Evolutionary conservation across 345 rosid genomes (phyloP).

Genomic region (Camelina neglecta): DNA sequence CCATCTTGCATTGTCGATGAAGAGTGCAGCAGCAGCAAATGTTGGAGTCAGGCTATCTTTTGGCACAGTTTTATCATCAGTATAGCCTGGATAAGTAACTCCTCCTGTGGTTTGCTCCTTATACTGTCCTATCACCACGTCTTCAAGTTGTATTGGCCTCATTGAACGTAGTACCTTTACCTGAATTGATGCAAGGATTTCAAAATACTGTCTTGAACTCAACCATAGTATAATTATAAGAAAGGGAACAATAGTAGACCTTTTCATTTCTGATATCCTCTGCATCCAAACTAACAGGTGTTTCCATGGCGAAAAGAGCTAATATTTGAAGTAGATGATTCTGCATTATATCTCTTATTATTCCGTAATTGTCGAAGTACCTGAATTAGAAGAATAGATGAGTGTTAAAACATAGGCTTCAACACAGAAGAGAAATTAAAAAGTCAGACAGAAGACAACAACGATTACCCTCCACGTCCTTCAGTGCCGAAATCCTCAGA

Average conservation of each 20-base stretch:
- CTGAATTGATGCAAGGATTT: conserved; percentile 46
- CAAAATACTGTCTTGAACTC: not conserved
- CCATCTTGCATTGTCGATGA: conserved; percentile 98
- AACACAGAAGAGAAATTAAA: not conserved
- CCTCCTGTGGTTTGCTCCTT: conserved; percentile 86
- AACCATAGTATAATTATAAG: not conserved
- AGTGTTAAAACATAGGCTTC: conserved; percentile 14
- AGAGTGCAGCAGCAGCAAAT: conserved; percentile 97
- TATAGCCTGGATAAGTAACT: conserved; percentile 75
- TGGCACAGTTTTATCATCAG: conserved; percentile 88
- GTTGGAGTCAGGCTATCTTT: conserved; percentile 89
- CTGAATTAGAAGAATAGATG: conserved; percentile 45
- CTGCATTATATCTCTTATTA: conserved; percentile 98
- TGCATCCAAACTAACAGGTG: conserved; percentile 98
- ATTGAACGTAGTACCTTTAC: conserved; percentile 94
- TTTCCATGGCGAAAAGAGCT: conserved; percentile 98
- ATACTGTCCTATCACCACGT: conserved; percentile 86
- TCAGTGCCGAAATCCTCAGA: conserved; percentile 99
- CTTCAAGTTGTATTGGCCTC: conserved; percentile 84
- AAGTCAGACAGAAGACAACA: conserved; percentile 20
- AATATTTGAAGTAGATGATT: conserved; percentile 97
- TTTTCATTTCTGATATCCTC: conserved; percentile 98
- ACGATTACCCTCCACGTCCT: conserved; percentile 95
- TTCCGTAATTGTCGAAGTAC: conserved; percentile 93
- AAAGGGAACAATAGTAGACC: conserved; percentile 45